Conservation (phyloP, 768 basidiomycete genomes). For the Agaricus sinodeliciosus region DNA sequence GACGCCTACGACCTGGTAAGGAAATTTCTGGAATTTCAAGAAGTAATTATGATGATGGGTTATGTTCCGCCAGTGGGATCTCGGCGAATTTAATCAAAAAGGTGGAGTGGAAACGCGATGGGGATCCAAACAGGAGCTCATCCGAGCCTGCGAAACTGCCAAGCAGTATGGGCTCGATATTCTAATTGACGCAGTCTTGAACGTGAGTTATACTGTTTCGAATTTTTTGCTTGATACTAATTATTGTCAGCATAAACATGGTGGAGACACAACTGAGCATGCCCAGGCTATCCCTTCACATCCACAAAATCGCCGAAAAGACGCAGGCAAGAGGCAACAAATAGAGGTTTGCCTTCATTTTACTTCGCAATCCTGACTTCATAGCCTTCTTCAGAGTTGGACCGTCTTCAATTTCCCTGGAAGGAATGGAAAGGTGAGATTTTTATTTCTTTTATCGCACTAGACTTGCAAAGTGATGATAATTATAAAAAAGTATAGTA, state of each 20-base stretch:
- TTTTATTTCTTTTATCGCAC: not conserved
- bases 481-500: conserved; percentile 46
- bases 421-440: conserved; percentile 56
- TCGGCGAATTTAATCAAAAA: conserved; percentile 81
- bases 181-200: conserved; percentile 83
- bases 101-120: conserved; percentile 69
- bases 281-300: conserved; percentile 70
- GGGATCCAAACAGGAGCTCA: conserved; percentile 79
- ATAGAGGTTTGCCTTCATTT: conserved; percentile 50
- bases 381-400: conserved; percentile 53
- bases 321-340: conserved; percentile 48
- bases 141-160: conserved; percentile 64
- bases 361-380: not conserved
- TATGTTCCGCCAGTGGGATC: conserved; percentile 58
- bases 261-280: conserved; percentile 69
- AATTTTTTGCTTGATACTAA: not conserved
- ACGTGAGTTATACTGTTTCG: conserved; percentile 39
- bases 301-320: conserved; percentile 56
- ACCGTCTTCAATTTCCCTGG: conserved; percentile 84
- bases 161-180: conserved; percentile 64
- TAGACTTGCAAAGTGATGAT: not conserved
- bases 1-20: conserved; percentile 81
- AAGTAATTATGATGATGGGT: not conserved
- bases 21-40: not conserved
- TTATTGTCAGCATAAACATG: conserved; percentile 69